Percentiles rank a stretch among this genome's conserved stretches.
These are phyloP conservation scores for Daedaleopsis sinensis DNA, from an alignment of 768 basidiomycete genomes.

Conservation along the genomic window DNA sequence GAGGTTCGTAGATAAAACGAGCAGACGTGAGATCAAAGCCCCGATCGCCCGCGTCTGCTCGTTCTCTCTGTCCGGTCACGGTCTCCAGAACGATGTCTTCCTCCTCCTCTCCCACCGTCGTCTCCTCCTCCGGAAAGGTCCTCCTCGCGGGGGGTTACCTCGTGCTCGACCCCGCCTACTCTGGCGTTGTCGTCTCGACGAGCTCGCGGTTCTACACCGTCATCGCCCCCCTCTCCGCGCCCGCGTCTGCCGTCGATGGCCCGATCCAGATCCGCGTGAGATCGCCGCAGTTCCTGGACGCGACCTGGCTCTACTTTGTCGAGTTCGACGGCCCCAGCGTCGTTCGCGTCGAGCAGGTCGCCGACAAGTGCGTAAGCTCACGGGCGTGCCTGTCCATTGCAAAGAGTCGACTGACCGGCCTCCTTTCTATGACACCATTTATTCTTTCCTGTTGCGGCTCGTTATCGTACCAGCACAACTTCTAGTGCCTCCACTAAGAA, in stretches of 20 bases:
- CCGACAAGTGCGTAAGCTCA: slow-evolving; percentile 24
- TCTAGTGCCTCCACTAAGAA: slow-evolving; percentile 55
- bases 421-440: slow-evolving; percentile 14
- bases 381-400: background rate
- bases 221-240: slow-evolving; percentile 38
- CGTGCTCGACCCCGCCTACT: slow-evolving; percentile 85
- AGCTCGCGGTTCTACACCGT: slow-evolving; percentile 93
- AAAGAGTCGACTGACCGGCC: slow-evolving; percentile 1
- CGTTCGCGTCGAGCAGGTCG: slow-evolving; percentile 33
- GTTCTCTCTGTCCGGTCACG: background rate
- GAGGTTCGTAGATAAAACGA: background rate
- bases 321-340: slow-evolving; percentile 35
- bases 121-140: slow-evolving; percentile 95
- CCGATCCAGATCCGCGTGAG: slow-evolving; percentile 64
- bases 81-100: background rate
- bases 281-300: slow-evolving; percentile 89
- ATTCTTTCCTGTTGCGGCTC: slow-evolving; percentile 7
- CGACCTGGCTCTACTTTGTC: slow-evolving; percentile 75
- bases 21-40: background rate
- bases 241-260: slow-evolving; percentile 6
- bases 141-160: slow-evolving; percentile 96
- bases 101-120: slow-evolving; percentile 48
- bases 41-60: background rate
- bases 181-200: slow-evolving; percentile 89
- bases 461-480: slow-evolving; percentile 12